These are phyloP conservation scores for Hypoxylon sp. DNA, from an alignment of 2,329 filamentous ascomycete genomes.

Conservation along the genomic window DNA sequence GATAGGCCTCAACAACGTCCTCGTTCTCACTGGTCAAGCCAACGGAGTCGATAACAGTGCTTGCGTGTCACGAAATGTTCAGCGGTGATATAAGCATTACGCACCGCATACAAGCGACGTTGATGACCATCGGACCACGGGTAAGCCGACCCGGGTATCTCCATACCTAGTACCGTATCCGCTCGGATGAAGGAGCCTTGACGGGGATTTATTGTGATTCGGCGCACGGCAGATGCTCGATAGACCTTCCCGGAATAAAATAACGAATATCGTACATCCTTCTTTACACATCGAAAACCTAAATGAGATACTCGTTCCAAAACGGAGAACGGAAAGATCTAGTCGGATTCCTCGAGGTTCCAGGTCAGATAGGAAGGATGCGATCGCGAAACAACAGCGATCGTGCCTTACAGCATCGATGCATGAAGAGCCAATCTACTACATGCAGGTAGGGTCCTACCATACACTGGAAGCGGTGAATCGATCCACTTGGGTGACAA, in stretches of 20 bases:
- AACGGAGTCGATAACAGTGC: not conserved
- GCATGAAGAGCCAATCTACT: not conserved
- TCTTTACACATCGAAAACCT: not conserved
- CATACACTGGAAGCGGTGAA: conserved; percentile 7
- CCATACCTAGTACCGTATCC: conserved; percentile 12
- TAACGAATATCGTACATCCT: not conserved
- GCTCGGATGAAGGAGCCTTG: conserved; percentile 2
- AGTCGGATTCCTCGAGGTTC: not conserved
- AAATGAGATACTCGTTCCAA: not conserved
- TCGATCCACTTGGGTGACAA: conserved; percentile 35
- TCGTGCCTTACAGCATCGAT: not conserved
- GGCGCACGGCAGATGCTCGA: conserved; percentile 9
- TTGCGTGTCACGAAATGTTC: not conserved
- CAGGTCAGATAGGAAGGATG: not conserved
- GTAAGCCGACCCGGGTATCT: conserved; percentile 4
- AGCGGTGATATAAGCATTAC: too few relatives aligned
- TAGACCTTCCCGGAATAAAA: not conserved
- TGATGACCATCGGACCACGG: conserved; percentile 2
- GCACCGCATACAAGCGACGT: too few relatives aligned
- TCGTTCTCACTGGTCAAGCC: too few relatives aligned
- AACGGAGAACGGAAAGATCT: not conserved
- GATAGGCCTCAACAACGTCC: too few relatives aligned
- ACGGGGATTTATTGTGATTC: conserved; percentile 15
- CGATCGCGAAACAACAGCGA: not conserved
- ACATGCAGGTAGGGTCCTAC: conserved; percentile 4